Conservation (phyloP, 306 rosid species). For the Cicer yamashitae region DNA sequence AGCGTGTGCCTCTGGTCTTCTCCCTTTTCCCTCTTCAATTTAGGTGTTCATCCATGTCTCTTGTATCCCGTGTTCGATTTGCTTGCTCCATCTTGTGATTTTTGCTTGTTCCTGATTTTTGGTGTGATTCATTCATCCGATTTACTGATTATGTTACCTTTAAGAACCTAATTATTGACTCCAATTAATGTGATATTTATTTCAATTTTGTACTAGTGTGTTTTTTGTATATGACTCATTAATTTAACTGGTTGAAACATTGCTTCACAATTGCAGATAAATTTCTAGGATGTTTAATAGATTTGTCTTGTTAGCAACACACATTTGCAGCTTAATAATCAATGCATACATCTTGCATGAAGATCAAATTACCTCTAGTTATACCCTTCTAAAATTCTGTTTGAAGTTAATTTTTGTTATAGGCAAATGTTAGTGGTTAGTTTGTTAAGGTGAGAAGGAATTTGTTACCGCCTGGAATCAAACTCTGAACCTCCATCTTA, state of each 20-base stretch:
- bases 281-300: background rate
- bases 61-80: background rate
- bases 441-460: too few relatives aligned
- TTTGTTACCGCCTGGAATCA: too few relatives aligned
- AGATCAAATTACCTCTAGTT: conserved; percentile 5
- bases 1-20: background rate
- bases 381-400: too few relatives aligned
- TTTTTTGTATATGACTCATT: background rate
- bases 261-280: conserved; percentile 3
- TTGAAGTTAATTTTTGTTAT: background rate
- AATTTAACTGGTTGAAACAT: conserved; percentile 4
- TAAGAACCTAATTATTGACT: conserved; percentile 44
- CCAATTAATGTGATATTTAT: background rate
- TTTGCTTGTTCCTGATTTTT: background rate
- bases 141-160: conserved; percentile 62
- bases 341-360: background rate
- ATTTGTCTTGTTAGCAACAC: conserved; percentile 15
- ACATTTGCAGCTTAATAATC: background rate
- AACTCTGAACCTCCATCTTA: too few relatives aligned
- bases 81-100: background rate
- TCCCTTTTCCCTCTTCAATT: background rate
- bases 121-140: background rate
- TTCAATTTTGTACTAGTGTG: conserved; percentile 4
- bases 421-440: too few relatives aligned
- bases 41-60: background rate